Conservation (phyloP, 2,329 filamentous ascomycete species). For the Decorospora gaudefroyi region DNA sequence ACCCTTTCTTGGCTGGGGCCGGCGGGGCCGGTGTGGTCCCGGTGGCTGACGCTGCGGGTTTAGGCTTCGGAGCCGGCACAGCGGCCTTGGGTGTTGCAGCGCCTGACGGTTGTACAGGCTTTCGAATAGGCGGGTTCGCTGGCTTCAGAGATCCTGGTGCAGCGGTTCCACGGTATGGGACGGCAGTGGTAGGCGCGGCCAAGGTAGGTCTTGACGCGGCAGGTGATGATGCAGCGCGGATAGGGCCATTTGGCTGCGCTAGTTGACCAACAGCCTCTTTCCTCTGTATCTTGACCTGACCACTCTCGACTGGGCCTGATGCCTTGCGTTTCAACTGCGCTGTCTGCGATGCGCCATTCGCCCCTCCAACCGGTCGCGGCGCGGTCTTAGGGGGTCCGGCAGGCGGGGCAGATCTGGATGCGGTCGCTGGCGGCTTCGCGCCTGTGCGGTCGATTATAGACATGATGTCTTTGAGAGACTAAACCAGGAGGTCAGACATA, state of each 20-base stretch:
- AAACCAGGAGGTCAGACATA: conserved; percentile 15
- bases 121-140: conserved; percentile 30
- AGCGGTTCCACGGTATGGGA: conserved; percentile 49
- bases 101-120: conserved; percentile 24
- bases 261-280: conserved; percentile 36
- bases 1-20: conserved; percentile 69
- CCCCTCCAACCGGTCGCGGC: conserved; percentile 31
- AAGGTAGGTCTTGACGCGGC: conserved; percentile 31
- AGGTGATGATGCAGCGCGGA: conserved; percentile 31
- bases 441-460: conserved; percentile 45
- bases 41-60: conserved; percentile 23
- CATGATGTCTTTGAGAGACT: conserved; percentile 46
- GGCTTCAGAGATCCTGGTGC: conserved; percentile 33
- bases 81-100: conserved; percentile 26
- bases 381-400: conserved; percentile 41
- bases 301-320: conserved; percentile 40
- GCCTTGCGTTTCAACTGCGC: conserved; percentile 51
- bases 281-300: conserved; percentile 41
- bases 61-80: conserved; percentile 27
- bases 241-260: conserved; percentile 33
- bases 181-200: conserved; percentile 25
- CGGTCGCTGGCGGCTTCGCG: conserved; percentile 26
- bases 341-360: conserved; percentile 38
- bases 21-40: conserved; percentile 30
- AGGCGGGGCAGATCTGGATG: conserved; percentile 31